Conservation (phyloP, 148 eudicot species). For the Suaeda aralocaspica region DNA sequence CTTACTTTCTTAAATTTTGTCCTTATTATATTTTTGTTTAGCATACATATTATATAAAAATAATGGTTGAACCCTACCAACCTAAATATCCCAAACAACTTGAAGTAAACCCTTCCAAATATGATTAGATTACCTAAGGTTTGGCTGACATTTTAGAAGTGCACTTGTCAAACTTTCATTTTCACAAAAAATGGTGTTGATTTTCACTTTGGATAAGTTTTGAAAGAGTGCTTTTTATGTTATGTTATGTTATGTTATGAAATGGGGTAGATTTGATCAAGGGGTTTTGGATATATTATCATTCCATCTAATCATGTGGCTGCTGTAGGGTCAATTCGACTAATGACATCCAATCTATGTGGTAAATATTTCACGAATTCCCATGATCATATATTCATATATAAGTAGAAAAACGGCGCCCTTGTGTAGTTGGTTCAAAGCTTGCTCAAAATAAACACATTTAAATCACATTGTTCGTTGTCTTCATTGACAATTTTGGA, state of each 20-base stretch:
- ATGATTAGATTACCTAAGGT: too few relatives aligned
- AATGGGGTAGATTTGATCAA: too few relatives aligned
- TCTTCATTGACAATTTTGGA: background rate
- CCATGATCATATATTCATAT: background rate
- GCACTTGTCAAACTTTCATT: conserved; percentile 6
- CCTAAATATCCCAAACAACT: too few relatives aligned
- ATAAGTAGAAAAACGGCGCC: conserved; percentile 11
- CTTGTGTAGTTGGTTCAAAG: background rate
- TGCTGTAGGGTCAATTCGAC: conserved; percentile 15
- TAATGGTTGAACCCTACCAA: too few relatives aligned
- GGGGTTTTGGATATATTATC: too few relatives aligned
- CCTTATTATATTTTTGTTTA: too few relatives aligned
- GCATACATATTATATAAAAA: too few relatives aligned
- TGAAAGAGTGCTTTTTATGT: background rate
- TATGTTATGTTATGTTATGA: too few relatives aligned
- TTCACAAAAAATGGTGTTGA: background rate
- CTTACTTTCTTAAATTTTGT: too few relatives aligned
- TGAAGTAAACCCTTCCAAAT: too few relatives aligned
- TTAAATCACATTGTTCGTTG: background rate
- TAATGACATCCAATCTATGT: conserved; percentile 10
- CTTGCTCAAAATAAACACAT: conserved; percentile 6
- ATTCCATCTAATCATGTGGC: conserved; percentile 6
- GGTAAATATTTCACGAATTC: background rate
- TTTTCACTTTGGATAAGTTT: background rate
- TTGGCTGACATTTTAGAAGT: too few relatives aligned